Evolutionary conservation across 768 basidiomycete genomes (phyloP), one percentile per base, ranked within the genome.

Genomic region (Tulasnella sp.): DNA sequence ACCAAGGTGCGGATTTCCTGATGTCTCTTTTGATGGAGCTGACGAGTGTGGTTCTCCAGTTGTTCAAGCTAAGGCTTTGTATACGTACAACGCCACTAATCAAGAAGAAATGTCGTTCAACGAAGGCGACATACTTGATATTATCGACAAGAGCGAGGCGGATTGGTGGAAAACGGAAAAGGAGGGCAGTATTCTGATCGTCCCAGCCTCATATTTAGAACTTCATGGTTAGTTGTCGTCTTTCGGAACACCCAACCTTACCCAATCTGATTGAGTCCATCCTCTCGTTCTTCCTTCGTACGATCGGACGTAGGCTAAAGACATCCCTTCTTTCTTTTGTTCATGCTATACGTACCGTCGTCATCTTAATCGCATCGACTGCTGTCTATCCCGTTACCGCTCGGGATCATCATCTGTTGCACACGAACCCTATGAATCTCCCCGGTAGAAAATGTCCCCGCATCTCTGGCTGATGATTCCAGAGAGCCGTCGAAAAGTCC

Each of bases 81-180:
- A 95, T 85, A 86, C 92, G 0, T 99, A 98, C 84, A 86, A 88
- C 7, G 92, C 91, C 37, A 85, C 86, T 64, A 93, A 90, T 81
- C 83, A 90, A 22, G 96, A 98, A 83, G 96, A 98, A 84, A 88
- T 97, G n/a, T 88, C 94, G 0, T 95, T 98, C 84, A 86, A 86
- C 9, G 96, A 96, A 86, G 96, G 94, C 80, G 94, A 97, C 80
- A 85, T 86, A 46, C 86, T 98, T 54, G 88, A 88, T 11, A 91
- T 99, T 82, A 89, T 98, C 80, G 98, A 99, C 84, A 90, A 86
- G 73, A 90, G 90, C 78, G 98, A 98, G 83, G 89, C 88, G 77
- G 94, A 95, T 83, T 99, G 98, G 98, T 99, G 95, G 95, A 98
- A 97, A 88, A 93, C 93, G 54, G 97, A 98, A 87, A 90, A 90